Evolutionary conservation across 345 rosid genomes (phyloP).

Genomic region (Aquilaria sinensis): DNA sequence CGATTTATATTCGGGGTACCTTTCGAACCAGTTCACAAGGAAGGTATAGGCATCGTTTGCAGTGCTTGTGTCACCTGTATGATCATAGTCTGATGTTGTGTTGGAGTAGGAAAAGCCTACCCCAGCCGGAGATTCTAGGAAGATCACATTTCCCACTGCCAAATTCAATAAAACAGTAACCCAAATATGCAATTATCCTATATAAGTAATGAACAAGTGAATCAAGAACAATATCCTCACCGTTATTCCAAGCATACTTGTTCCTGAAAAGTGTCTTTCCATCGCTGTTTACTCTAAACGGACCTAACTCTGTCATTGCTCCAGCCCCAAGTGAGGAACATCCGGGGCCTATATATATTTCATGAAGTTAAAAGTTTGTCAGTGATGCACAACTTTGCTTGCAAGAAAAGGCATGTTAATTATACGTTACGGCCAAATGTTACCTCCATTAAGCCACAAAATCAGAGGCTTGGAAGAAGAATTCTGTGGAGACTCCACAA

Average conservation of each 20-base stretch:
- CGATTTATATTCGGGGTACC: constrained; percentile 31
- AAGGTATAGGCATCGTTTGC: constrained; percentile 33
- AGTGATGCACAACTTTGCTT: too few species aligned
- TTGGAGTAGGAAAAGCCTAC: constrained; percentile 55
- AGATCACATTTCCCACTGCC: constrained; percentile 40
- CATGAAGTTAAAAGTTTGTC: too few species aligned
- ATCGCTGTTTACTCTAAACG: constrained; percentile 39
- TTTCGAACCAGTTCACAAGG: constrained; percentile 29
- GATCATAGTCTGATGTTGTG: constrained; percentile 26
- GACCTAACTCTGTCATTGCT: constrained; percentile 50
- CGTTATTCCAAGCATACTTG: constrained; percentile 37
- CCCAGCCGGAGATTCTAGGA: constrained; percentile 47
- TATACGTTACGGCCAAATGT: too few species aligned
- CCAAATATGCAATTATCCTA: too few species aligned
- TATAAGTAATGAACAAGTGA: too few species aligned
- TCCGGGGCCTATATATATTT: constrained; percentile 36
- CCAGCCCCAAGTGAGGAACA: constrained; percentile 53
- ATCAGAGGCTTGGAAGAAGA: constrained; percentile 21
- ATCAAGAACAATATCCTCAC: constrained; percentile 8
- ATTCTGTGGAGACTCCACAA: constrained; percentile 19
- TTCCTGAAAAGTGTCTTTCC: constrained; percentile 32
- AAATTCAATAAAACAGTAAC: neutral
- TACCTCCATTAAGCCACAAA: constrained; percentile 26
- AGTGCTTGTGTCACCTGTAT: constrained; percentile 34
- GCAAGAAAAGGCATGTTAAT: too few species aligned